phyloP scores from a whole-genome alignment of 495 filamentous ascomycete species.

The Tuber brumale region DNA sequence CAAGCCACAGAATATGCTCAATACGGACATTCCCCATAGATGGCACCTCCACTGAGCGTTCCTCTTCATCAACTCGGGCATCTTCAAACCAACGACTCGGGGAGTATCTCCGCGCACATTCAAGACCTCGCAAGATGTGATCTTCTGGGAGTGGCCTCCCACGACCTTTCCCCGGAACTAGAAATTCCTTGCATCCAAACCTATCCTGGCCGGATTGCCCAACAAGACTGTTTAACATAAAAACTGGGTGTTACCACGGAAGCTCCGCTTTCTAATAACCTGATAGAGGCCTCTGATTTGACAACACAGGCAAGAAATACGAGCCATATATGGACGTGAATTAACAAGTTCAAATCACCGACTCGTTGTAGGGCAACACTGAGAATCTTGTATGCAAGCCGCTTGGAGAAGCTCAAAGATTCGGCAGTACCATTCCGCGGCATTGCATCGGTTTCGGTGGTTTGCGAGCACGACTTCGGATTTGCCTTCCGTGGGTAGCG shows the following conservation, averaged over 20 bases:
- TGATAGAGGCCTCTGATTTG: constrained; percentile 50
- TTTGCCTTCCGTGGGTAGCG: constrained; percentile 6
- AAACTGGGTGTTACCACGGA: constrained; percentile 61
- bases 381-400: constrained; percentile 34
- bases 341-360: constrained; percentile 58
- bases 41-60: constrained; percentile 62
- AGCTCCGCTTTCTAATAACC: constrained; percentile 52
- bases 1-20: constrained; percentile 71
- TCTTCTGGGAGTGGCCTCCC: constrained; percentile 71
- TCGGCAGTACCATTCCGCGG: constrained; percentile 25
- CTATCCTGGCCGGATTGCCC: constrained; percentile 44
- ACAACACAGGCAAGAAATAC: constrained; percentile 61
- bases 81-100: constrained; percentile 63
- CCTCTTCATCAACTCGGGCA: constrained; percentile 67
- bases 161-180: constrained; percentile 48
- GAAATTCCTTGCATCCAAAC: constrained; percentile 52
- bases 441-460: neutral
- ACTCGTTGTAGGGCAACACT: constrained; percentile 53
- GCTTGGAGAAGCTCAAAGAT: constrained; percentile 33
- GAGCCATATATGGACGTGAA: constrained; percentile 61
- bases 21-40: constrained; percentile 59
- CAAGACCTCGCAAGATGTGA: constrained; percentile 66
- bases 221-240: constrained; percentile 60
- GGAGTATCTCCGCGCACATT: constrained; percentile 64
- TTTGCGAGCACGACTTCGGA: neutral